phyloP scores from a whole-genome alignment of 306 rosid genomes.

The Dalbergia oliveri region DNA sequence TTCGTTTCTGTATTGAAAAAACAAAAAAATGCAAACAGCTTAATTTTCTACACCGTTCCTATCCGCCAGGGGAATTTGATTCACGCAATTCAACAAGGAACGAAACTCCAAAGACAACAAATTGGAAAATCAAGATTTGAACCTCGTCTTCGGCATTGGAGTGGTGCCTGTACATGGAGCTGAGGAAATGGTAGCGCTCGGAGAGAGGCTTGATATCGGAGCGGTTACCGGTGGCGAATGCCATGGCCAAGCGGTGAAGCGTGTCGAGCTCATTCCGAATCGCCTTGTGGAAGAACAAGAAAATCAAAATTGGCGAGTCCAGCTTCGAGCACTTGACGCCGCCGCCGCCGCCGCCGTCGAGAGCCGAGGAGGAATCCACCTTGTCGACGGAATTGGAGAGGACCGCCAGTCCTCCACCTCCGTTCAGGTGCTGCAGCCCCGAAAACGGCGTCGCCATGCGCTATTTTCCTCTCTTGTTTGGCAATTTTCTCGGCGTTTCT shows the following conservation, averaged over 20 bases:
- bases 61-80: background rate
- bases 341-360: slow-evolving; percentile 47
- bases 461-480: background rate
- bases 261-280: slow-evolving; percentile 90
- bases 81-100: slow-evolving; percentile 19
- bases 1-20: slow-evolving; percentile 20
- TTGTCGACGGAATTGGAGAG: slow-evolving; percentile 70
- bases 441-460: slow-evolving; percentile 81
- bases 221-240: slow-evolving; percentile 81
- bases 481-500: background rate
- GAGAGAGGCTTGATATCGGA: slow-evolving; percentile 75
- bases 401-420: slow-evolving; percentile 86
- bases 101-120: background rate
- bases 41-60: slow-evolving; percentile 29
- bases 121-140: slow-evolving; percentile 33
- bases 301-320: slow-evolving; percentile 89
- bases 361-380: slow-evolving; percentile 66
- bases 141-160: slow-evolving; percentile 99
- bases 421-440: slow-evolving; percentile 60
- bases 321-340: slow-evolving; percentile 60
- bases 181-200: slow-evolving; percentile 82
- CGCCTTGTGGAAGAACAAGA: slow-evolving; percentile 87
- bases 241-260: slow-evolving; percentile 84
- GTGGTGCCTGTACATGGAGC: slow-evolving; percentile 90
- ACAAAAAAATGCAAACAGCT: slow-evolving; percentile 7